Base-by-base conservation (phyloP, 768 basidiomycete species). In the Mrakia gelida region DNA sequence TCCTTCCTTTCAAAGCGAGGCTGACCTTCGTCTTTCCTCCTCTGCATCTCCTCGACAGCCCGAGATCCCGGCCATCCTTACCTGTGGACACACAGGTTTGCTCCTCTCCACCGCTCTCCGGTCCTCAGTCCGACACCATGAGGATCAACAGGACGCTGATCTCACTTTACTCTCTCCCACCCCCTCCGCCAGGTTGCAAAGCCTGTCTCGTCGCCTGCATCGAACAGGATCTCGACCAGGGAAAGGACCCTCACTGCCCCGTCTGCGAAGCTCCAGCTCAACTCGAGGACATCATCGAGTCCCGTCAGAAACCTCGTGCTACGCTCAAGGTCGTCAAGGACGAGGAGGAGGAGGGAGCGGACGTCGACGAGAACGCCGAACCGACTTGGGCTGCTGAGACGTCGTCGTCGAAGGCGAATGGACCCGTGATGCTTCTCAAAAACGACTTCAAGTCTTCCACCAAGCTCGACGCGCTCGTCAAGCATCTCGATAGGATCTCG, bases 361-460 rank as follows among this genome's bases (percentile, higher is more conserved):
- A 56, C 30, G n/a, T n/a, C n/a, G 72, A 54, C 23, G 71, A 30
- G 11, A 41, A 52, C 8, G 52, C 26, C 21, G 56, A 73, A 38
- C 71, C 71, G 21, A 72, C 28, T 5, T 72, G 45, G 28, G 71
- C 28, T 28, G 43, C 45, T 23, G 59, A 38, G 38, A 45, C 56
- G 71, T 34, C 68, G 38, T 54, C 56, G 71, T 34, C 68, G 63
- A 71, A 77, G 7, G 52, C 13, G 3, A 63, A 49, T 10, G 45
- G 56, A 61, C 85, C 83, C 23, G 86, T 94, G 38, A 85, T 88
- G 21, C 84, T 95, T 65, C 87, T 92, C 16, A 89, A 90, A 80
- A 94, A 94, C 80, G 90, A 95, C 84, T 93, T 97, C 84, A 88
- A 89, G 56, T 92, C 93, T 6, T 95, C 93, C 13, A 97, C 95